Evolutionary conservation across 305 asterid species (phyloP), one percentile per base, ranked within the genome.

Genomic region (Ilex paraguariensis): DNA sequence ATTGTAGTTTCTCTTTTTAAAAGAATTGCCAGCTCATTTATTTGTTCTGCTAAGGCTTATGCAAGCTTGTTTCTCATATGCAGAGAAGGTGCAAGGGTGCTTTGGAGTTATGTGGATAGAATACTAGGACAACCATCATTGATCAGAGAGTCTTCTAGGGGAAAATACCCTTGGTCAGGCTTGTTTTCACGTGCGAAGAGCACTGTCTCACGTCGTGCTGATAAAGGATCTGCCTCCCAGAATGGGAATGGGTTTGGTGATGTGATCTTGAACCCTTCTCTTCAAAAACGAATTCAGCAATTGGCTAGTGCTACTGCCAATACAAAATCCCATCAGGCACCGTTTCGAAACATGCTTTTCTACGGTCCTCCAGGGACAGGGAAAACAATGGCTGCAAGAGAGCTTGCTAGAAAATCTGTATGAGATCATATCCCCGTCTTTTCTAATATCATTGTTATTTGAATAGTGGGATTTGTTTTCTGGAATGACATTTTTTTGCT

Each of bases 311-410:
- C 99, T 64, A 93, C 96, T 61, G 91, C 94, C 50, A 87, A 90
- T 73, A 90, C 99, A 54, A 93, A 93, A 84, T 69, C 87, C 57
- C 95, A 93, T 75, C 92, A 84, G 75, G 99, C 99, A 51, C 99
- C 99, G 36, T 93, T 93, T 56, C 82, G 99, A 63, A 93, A 93
- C 75, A 82, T 93, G 87, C 97, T 93, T 59, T 86, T 93, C 70
- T 85, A 93, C 71, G 99, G 99, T 61, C 95, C 96, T 57, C 99
- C 97, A 39, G 99, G 99, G 70, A 90, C 99, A 31, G 99, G 99
- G 68, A 93, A 93, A 80, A 93, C 99, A 12, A 86, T 93, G 96
- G 99, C 88, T 72, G 99, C 97, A 56, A 82, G 99, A 72, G 99
- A 93, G 87, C 95, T 93, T 73, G 99, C 99, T 55, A 91, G 72